Base-by-base conservation (phyloP, 2,329 filamentous ascomycete species). In the Cadophora sp. region DNA sequence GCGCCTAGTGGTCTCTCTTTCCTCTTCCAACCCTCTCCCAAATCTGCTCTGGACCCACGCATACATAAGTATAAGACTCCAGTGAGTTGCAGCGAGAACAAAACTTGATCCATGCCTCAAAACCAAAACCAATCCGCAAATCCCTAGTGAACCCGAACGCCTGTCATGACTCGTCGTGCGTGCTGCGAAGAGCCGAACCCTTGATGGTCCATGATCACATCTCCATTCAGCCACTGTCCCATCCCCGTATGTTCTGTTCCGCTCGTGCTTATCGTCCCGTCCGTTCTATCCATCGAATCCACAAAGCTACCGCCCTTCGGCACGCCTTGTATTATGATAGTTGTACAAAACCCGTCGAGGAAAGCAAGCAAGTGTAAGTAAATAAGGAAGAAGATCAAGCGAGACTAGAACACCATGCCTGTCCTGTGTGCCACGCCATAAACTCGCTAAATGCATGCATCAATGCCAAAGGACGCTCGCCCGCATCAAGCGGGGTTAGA, bases 391-490 rank as follows among this genome's bases (percentile, higher is more conserved):
- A 33, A 33, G 16, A 53, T n/a, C 13, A 16, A n/a, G 36, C 33
- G 30, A 55, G 24, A 22, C 27, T 16, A 41, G 36, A 58, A 58
- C 36, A 41, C 20, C 20, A 58, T 58, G 53, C 53, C n/a, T 41
- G 18, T 1, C 53, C 16, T 9, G 20, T 43, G 22, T 45, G 14
- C 50, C 20, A 33, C 50, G 30, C 53, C 53, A 20, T 56, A 39
- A 53, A 56, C 61, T 39, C 27, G 59, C 55, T 66, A 45, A 39
- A 63, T 66, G 60, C 36, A 63, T 55, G 47, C 62, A 27, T 55
- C n/a, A 56, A 56, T 41, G 47, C 20, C 56, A 56, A 47, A 56
- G 27, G 16, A n/a, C 16, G 27, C 33, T 30, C 7, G 14, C 16
- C 30, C 50, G 22, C 16, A n/a, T 63, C 18, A 36, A 39, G 61